These are phyloP conservation scores for Blastomyces gilchristii DNA, from an alignment of 2,329 filamentous ascomycete genomes.

Conservation along the genomic window DNA sequence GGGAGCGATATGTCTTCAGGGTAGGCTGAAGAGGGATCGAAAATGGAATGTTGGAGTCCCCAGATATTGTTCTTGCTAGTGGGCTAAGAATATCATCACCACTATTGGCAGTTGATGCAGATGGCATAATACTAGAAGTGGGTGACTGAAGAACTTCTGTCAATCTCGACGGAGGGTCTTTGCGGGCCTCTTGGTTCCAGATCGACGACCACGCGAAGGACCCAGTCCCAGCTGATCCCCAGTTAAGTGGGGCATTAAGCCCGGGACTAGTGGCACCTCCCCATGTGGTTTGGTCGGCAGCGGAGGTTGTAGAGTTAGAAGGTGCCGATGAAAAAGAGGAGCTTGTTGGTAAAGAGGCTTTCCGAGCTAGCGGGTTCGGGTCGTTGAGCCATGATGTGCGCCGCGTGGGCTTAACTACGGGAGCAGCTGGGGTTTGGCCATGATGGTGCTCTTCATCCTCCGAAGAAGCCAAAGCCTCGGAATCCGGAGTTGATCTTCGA, in stretches of 20 bases:
- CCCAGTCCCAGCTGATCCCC: conserved; percentile 37
- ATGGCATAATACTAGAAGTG: conserved; percentile 49
- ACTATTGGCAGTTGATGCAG: conserved; percentile 40
- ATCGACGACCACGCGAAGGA: conserved; percentile 67
- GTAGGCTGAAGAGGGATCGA: conserved; percentile 81
- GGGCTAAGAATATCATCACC: conserved; percentile 46
- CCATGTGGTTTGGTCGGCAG: conserved; percentile 50
- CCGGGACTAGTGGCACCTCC: conserved; percentile 27
- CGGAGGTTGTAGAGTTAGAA: conserved; percentile 72
- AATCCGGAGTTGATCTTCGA: conserved; percentile 82
- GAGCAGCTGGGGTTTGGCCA: conserved; percentile 41
- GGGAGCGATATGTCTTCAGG: conserved; percentile 85
- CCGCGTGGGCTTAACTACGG: conserved; percentile 53
- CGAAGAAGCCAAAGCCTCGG: conserved; percentile 83
- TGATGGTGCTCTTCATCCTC: conserved; percentile 75
- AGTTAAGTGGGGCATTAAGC: conserved; percentile 33
- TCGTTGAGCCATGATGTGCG: conserved; percentile 83
- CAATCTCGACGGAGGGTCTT: conserved; percentile 64
- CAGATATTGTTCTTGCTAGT: conserved; percentile 34
- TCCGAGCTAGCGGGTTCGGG: conserved; percentile 56
- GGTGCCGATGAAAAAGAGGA: conserved; percentile 66
- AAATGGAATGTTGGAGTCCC: conserved; percentile 61
- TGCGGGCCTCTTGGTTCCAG: conserved; percentile 65
- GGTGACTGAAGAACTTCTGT: conserved; percentile 67
- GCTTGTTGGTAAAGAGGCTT: conserved; percentile 62